Base-by-base conservation (phyloP, 148 eudicot species). In the Vaccinium vitisidaea region DNA sequence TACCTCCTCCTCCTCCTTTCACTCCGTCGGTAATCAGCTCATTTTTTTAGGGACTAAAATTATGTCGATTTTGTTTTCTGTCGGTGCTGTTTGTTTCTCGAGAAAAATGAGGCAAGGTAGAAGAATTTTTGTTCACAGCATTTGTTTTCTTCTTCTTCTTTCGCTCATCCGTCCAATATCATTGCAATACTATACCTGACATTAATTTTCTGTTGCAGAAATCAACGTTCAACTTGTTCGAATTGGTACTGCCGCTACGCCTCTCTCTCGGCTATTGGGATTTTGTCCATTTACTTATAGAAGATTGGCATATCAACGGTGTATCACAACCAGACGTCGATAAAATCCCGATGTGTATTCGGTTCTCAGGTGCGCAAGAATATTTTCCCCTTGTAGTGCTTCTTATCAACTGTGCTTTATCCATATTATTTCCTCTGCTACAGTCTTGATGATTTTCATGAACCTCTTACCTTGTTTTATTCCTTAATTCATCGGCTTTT, bases 351-450 rank as follows among this genome's bases (percentile, higher is more conserved):
- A 50, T 30, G 65, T 19, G 77, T 8, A 55, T 52, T 70, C 5
- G 52, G 18, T 55, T 19, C 52, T 83, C 63, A 73, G 84, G 79
- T 83, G 30, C 77, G 61, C 5, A 65, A 25, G 16, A 48, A 27
- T 63, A 69, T 36, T 27, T 39, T 50, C 43, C 43, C 19, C 14
- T 61, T n/a, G 14, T 19, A 11, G 32, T n/a, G 48, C 30, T 80
- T 9, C 36, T 21, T 39, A n/a, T 39, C 10, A 21, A 61, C 52
- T n/a, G 83, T 12, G n/a, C 39, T 46, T n/a, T 15, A 46, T 43
- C 36, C 25, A 5, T 61, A 80, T 32, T 13, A 78, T 54, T 78
- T 53, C 12, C 16, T 81, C 75, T 63, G 11, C 53, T n/a, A 12
- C 14, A 6, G 25, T 43, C 49, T 59, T 80, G 5, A 13, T 77